Evolutionary conservation across 148 eudicot species (phyloP), one percentile per base, ranked within the genome.

Genomic region (Euryodendron excelsum): DNA sequence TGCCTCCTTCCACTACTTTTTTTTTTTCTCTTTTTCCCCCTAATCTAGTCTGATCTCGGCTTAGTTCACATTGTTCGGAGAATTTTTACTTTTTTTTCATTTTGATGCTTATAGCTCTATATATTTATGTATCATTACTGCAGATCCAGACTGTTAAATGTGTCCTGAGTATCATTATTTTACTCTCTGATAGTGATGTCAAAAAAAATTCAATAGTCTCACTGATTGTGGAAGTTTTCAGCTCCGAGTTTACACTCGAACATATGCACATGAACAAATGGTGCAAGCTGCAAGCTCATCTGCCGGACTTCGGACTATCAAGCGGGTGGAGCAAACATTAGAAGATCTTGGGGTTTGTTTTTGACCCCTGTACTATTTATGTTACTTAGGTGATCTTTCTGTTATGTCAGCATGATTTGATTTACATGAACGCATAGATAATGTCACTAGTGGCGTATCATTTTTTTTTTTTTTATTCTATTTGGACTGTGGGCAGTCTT

Each of bases 211-310:
- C 14, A 8, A 39, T 55, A 36, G 36, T 67, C 23, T 47, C 23
- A 72, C 80, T 87, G 78, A 84, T 69, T 52, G 30, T 44, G 41
- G 68, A 31, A 25, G 21, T 73, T 86, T 91, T 83, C 94, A 96
- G 99, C 81, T 93, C 83, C 92, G 92, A 39, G 99, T 93, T 33
- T 93, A 96, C 82, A 87, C 90, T 80, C 87, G 99, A 80, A 86
- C 99, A 36, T 93, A 90, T 83, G 99, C 90, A 74, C 89, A 92
- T 77, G 99, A 92, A 52, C 96, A 96, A 91, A 96, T 96, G 99
- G 97, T 96, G 74, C 97, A 96, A 87, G 99, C 97, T 83, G 97
- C 85, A 58, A 96, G 92, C 82, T 83, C 99, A 82, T 85, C 98
- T 69, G 98, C 99, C 27, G 98, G 99, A 78, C 94, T 94, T 76